phyloP scores from a whole-genome alignment of 1,139 yeast species.

The Yamadazyma spencermartinsiae region DNA sequence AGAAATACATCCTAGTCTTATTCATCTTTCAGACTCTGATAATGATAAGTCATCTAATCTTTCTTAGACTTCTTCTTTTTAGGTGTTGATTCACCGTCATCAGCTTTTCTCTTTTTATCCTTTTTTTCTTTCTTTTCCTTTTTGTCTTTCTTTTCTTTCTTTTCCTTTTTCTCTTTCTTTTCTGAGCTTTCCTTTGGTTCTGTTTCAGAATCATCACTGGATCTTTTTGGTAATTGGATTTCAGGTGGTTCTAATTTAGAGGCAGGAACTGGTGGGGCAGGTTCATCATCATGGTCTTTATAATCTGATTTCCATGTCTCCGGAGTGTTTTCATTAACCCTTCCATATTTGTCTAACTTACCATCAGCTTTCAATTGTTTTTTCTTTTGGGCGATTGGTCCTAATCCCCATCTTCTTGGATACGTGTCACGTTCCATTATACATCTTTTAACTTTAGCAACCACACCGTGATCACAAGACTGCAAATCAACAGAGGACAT shows the following conservation, averaged over 20 bases:
- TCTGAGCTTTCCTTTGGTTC: conserved; percentile 38
- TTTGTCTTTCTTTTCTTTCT: conserved; percentile 65
- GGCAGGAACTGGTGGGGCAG: conserved; percentile 53
- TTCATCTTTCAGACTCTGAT: not conserved
- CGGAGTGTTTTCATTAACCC: conserved; percentile 92
- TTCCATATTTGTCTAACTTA: conserved; percentile 92
- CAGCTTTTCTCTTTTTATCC: conserved; percentile 54
- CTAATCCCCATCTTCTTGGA: conserved; percentile 99
- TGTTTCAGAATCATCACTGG: conserved; percentile 32
- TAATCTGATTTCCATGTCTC: conserved; percentile 87
- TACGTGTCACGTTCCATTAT: conserved; percentile 99
- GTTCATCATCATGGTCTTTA: conserved; percentile 74
- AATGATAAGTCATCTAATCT: conserved; percentile 9
- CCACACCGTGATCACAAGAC: conserved; percentile 97
- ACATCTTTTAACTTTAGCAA: conserved; percentile 98
- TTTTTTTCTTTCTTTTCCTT: conserved; percentile 54
- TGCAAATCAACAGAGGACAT: conserved; percentile 98
- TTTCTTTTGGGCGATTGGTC: conserved; percentile 98
- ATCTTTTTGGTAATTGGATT: conserved; percentile 54
- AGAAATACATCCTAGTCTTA: not conserved
- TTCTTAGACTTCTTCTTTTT: conserved; percentile 45
- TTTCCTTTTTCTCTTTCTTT: conserved; percentile 64
- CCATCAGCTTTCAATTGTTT: conserved; percentile 98
- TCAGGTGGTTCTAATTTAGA: conserved; percentile 50
- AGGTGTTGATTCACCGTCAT: conserved; percentile 55